Percentiles rank a stretch among this genome's conserved stretches.
These are phyloP conservation scores for Penicillium manginii DNA, from an alignment of 495 filamentous ascomycete species.

Conservation along the genomic window DNA sequence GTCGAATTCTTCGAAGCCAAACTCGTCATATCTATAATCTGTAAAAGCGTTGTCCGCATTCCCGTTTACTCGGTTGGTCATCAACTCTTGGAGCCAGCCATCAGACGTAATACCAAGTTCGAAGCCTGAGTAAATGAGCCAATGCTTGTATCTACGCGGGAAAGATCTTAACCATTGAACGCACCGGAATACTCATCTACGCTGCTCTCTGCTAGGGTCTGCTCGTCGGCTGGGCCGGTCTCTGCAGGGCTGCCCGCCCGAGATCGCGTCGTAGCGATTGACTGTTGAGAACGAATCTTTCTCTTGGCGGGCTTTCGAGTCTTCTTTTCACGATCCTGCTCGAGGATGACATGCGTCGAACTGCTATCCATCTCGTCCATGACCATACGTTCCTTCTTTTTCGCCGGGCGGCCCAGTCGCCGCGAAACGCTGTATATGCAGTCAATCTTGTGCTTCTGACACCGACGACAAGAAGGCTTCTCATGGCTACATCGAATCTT, in stretches of 20 bases:
- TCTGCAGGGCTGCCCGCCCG: not conserved
- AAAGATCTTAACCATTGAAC: not conserved
- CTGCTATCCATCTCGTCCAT: slow-evolving; percentile 4
- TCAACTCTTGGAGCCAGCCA: slow-evolving; percentile 38
- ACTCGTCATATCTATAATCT: slow-evolving; percentile 10
- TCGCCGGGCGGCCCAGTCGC: slow-evolving; percentile 48
- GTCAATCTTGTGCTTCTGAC: slow-evolving; percentile 44
- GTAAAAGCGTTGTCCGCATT: not conserved
- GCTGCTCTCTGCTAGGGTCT: slow-evolving; percentile 1
- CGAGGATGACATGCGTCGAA: slow-evolving; percentile 4
- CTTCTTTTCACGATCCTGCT: slow-evolving; percentile 19
- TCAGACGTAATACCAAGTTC: slow-evolving; percentile 33
- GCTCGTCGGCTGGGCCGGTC: not conserved
- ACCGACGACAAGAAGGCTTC: slow-evolving; percentile 48
- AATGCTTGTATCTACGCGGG: not conserved
- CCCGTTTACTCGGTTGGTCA: slow-evolving; percentile 24
- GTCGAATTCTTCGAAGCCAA: slow-evolving; percentile 21
- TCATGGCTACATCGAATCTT: slow-evolving; percentile 56
- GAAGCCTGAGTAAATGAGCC: slow-evolving; percentile 12
- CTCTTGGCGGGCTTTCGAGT: slow-evolving; percentile 19
- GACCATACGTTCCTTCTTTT: slow-evolving; percentile 30
- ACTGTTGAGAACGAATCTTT: not conserved
- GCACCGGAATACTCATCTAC: slow-evolving; percentile 1
- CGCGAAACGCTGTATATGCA: slow-evolving; percentile 53
- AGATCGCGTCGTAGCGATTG: not conserved